Percentiles rank a stretch among this genome's conserved stretches.
Conservation (phyloP, 2,329 filamentous ascomycete genomes). For the Bisporella sp. region DNA sequence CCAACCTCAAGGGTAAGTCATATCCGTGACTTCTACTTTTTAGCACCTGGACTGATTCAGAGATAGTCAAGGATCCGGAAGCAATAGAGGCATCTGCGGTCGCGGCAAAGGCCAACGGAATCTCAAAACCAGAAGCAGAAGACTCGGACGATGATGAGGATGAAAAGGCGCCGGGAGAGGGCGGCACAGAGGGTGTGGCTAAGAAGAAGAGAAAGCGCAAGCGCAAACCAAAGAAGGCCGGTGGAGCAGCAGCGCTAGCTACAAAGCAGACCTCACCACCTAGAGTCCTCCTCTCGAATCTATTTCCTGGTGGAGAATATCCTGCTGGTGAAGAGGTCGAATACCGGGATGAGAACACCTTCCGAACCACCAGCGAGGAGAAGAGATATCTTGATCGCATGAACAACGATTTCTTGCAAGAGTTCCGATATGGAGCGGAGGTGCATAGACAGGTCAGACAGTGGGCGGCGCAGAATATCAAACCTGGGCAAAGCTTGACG, state of each 20-base stretch:
- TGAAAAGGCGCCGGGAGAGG: slow-evolving; percentile 31
- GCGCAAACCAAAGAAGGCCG: slow-evolving; percentile 72
- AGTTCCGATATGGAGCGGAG: slow-evolving; percentile 81
- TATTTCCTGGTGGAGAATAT: slow-evolving; percentile 68
- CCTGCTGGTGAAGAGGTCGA: slow-evolving; percentile 73
- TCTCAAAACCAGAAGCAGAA: slow-evolving; percentile 17
- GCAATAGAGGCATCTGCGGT: slow-evolving; percentile 21
- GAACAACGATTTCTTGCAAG: slow-evolving; percentile 70
- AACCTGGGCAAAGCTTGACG: slow-evolving; percentile 72
- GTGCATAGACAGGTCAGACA: slow-evolving; percentile 83
- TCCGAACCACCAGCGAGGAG: slow-evolving; percentile 77
- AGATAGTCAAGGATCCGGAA: slow-evolving; percentile 24
- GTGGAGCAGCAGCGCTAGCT: slow-evolving; percentile 54
- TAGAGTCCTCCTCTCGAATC: slow-evolving; percentile 62
- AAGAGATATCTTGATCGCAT: slow-evolving; percentile 76
- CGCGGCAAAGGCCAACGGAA: slow-evolving; percentile 18
- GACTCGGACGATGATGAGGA: slow-evolving; percentile 45
- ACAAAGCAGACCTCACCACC: slow-evolving; percentile 74
- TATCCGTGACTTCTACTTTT: slow-evolving; percentile 40
- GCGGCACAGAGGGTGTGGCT: slow-evolving; percentile 30
- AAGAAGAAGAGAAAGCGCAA: slow-evolving; percentile 65
- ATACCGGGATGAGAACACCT: slow-evolving; percentile 70
- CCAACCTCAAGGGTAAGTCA: slow-evolving; percentile 89
- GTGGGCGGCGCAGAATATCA: slow-evolving; percentile 73
- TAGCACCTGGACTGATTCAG: not conserved